phyloP scores from a whole-genome alignment of 1,284 basidiomycete genomes.

The Singerocomus inundabilis region DNA sequence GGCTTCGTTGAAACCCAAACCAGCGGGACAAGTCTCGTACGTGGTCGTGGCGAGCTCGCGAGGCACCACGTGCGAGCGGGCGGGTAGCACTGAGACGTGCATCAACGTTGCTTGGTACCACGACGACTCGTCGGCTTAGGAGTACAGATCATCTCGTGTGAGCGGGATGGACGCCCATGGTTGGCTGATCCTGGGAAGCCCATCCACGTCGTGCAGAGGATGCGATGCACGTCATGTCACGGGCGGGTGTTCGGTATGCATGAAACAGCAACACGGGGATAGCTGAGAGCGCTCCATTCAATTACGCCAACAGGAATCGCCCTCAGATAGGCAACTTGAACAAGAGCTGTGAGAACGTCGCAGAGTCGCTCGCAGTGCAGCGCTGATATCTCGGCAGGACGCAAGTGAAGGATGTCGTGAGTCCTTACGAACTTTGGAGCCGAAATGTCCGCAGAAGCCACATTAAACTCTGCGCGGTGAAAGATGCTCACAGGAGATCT shows the following conservation, averaged over 20 bases:
- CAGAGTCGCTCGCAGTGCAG: conserved; percentile 1
- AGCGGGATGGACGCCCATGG: neutral
- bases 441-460: conserved; percentile 7
- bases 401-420: conserved; percentile 5
- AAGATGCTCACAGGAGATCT: conserved; percentile 24
- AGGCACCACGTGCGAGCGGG: neutral
- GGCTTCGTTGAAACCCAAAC: conserved; percentile 15
- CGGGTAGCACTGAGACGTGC: neutral
- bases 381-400: conserved; percentile 13
- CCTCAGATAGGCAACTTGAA: conserved; percentile 19
- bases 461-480: conserved; percentile 14
- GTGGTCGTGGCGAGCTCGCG: neutral
- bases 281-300: neutral
- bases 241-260: neutral
- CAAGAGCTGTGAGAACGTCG: conserved; percentile 24
- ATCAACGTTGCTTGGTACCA: neutral
- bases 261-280: neutral
- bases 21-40: conserved; percentile 25
- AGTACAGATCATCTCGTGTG: no score
- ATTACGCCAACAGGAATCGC: conserved; percentile 5
- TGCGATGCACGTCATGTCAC: conserved; percentile 8
- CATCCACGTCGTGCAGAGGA: neutral
- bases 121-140: no score
- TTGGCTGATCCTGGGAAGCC: neutral
- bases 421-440: neutral